Evolutionary conservation across 768 basidiomycete genomes (phyloP), one percentile per base, ranked within the genome.

Genomic region (Hericium coralloides): DNA sequence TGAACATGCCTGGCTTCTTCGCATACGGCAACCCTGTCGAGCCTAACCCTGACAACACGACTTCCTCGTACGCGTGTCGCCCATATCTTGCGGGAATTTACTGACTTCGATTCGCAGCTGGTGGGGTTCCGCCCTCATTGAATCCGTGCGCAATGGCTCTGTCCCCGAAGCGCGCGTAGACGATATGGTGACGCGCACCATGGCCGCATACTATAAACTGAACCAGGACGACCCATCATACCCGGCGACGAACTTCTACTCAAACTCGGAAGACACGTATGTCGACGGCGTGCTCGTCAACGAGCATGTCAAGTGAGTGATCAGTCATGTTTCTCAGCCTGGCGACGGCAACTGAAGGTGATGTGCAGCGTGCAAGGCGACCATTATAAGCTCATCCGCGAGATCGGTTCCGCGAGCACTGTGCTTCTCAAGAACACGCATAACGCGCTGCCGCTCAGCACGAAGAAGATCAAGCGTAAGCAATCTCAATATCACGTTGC

Each of bases 161-260:
- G 87, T 94, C 53, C 76, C 86, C 0, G 73, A 77, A 60, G 66
- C 75, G 3, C 80, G 89, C 5, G 69, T 89, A 5, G 82, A 85
- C 55, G 91, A 94, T 66, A 92, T 92, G 88, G 90, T 86, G 4
- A 83, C 80, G 9, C 84, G 91, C 31, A 85, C 93, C 63, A 66
- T 92, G 23, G 85, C 89, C 2, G 71, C 75, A 0, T 92, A 82
- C 80, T 90, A 84, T 64, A 70, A 80, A 53, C 74, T 87, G 48
- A 73, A 74, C 38, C 88, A 91, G 70, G 85, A 93, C 68, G 68
- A 72, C 14, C 66, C 75, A 7, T 69, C 71, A 12, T 94, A 78
- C 69, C 90, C 92, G 0, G 58, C 65, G 12, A 76, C 79, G 61
- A 90, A 84, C 73, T 92, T 93, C 68, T 80, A 91, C 64, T 80